phyloP scores from a whole-genome alignment of 257 asterid genomes.

The Solanum clarkiae region DNA sequence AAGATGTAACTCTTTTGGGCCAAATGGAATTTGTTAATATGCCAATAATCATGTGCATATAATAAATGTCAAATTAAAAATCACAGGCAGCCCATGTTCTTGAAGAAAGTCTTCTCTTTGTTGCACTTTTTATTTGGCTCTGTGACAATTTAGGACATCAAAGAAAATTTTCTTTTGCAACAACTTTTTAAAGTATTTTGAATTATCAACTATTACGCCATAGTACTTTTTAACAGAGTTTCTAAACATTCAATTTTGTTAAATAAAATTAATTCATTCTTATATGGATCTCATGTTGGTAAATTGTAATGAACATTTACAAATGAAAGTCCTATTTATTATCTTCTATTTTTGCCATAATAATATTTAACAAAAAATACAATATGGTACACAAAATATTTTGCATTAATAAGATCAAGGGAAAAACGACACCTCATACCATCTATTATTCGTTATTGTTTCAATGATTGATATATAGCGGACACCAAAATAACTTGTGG shows the following conservation, averaged over 20 bases:
- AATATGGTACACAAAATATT: neutral
- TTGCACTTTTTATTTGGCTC: neutral
- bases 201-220: neutral
- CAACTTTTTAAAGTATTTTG: neutral
- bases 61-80: neutral
- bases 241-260: neutral
- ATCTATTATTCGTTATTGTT: too few species aligned
- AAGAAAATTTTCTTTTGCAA: neutral
- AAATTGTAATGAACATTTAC: neutral
- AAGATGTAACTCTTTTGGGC: neutral
- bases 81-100: neutral
- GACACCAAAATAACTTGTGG: rapidly evolving
- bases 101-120: too few species aligned
- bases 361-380: too few species aligned
- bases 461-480: too few species aligned
- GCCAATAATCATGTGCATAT: neutral
- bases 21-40: neutral
- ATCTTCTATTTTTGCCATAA: neutral
- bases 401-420: rapidly evolving
- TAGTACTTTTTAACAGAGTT: neutral
- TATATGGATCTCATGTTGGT: neutral
- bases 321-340: neutral
- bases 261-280: neutral
- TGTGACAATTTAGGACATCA: neutral
- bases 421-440: neutral